phyloP scores from a whole-genome alignment of 345 rosid genomes.

The Salix purpurea region DNA sequence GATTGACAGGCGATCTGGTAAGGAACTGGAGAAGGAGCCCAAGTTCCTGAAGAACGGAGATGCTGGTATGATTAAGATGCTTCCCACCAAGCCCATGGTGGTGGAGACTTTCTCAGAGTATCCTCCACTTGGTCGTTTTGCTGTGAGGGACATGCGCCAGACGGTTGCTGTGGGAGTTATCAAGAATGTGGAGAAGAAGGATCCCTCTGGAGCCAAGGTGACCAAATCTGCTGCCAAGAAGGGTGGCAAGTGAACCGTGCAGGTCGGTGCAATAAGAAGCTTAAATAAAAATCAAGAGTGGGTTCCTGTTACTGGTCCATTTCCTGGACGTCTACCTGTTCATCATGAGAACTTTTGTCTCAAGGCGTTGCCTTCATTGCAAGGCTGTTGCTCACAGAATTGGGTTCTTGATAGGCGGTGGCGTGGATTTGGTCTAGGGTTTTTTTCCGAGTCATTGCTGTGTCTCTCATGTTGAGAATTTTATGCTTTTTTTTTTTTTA shows the following conservation, averaged over 20 bases:
- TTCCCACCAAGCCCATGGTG: slow-evolving; percentile 89
- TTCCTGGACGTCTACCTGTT: not conserved
- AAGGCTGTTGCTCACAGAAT: slow-evolving; percentile 11
- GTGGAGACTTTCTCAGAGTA: slow-evolving; percentile 73
- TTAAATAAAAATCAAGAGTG: not conserved
- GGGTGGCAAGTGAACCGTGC: slow-evolving; percentile 58
- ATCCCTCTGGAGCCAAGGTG: slow-evolving; percentile 72
- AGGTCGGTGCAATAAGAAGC: not conserved
- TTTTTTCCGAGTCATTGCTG: not conserved
- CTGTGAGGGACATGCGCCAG: slow-evolving; percentile 90
- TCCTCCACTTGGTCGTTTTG: slow-evolving; percentile 84
- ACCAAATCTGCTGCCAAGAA: slow-evolving; percentile 84
- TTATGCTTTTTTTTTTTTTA: not conserved
- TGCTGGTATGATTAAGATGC: slow-evolving; percentile 77
- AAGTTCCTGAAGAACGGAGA: slow-evolving; percentile 82
- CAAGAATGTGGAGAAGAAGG: slow-evolving; percentile 83
- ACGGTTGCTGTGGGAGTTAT: slow-evolving; percentile 85
- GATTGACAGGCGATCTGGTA: slow-evolving; percentile 72
- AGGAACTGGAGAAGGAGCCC: slow-evolving; percentile 85
- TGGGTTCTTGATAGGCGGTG: slow-evolving; percentile 25
- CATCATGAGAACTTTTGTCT: not conserved
- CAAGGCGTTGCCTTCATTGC: not conserved
- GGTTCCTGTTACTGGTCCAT: not conserved
- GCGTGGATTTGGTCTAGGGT: not conserved
- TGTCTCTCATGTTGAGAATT: not conserved